phyloP scores from a whole-genome alignment of 306 rosid species.

The Oxytropis ochrocephala region DNA sequence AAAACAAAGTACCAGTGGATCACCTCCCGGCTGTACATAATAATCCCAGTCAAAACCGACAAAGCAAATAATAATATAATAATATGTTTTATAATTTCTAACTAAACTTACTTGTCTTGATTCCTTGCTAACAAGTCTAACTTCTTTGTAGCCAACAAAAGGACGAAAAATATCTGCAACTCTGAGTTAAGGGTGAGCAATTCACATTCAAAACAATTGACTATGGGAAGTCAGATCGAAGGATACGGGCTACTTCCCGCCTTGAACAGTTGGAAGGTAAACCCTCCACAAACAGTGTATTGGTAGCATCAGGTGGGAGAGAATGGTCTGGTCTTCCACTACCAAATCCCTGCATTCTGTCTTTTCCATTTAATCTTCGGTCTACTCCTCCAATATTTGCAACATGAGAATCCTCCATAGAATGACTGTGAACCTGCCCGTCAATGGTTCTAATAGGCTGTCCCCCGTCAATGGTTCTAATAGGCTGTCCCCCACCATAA shows the following conservation, averaged over 20 bases:
- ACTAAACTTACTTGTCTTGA: constrained; percentile 78
- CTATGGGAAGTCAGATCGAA: constrained; percentile 18
- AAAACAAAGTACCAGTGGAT: constrained; percentile 88
- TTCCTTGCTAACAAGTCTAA: constrained; percentile 95
- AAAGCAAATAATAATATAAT: constrained; percentile 1
- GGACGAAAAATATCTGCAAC: constrained; percentile 87
- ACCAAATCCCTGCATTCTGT: constrained; percentile 51
- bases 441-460: constrained; percentile 68
- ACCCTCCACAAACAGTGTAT: constrained; percentile 92
- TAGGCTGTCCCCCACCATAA: constrained; percentile 69
- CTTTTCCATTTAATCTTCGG: constrained; percentile 52
- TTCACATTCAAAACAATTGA: constrained; percentile 7
- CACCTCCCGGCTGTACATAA: constrained; percentile 87
- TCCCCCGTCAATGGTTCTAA: constrained; percentile 56
- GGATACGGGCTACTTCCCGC: constrained; percentile 99
- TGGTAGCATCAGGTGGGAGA: constrained; percentile 92
- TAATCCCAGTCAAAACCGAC: constrained; percentile 28
- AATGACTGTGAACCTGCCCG: constrained; percentile 48
- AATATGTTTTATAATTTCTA: background rate
- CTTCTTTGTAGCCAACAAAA: constrained; percentile 98
- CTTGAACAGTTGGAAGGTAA: constrained; percentile 81
- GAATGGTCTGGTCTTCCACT: constrained; percentile 68
- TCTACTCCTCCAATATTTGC: constrained; percentile 55
- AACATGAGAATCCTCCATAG: constrained; percentile 60
- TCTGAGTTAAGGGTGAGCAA: constrained; percentile 43